Conservation (phyloP, 352 stramenopile species). For the Globisporangium spiculum region DNA sequence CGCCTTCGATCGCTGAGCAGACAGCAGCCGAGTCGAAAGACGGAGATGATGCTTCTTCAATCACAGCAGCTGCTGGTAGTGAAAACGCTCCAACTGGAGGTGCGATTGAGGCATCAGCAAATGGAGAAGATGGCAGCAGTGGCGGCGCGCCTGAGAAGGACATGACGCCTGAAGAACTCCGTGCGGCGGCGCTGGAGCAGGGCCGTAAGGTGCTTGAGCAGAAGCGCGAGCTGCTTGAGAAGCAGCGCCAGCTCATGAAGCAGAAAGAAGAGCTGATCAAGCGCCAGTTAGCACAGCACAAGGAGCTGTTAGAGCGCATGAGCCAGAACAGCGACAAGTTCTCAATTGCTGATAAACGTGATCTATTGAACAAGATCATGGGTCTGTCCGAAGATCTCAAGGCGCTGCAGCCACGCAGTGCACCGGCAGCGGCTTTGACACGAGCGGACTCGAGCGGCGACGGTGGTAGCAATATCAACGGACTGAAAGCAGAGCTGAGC, state of each 20-base stretch:
- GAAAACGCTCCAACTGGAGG: not conserved
- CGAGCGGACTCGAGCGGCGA: constrained; percentile 10
- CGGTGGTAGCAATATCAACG: constrained; percentile 35
- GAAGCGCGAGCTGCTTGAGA: constrained; percentile 85
- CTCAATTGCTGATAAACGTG: constrained; percentile 65
- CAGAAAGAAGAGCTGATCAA: constrained; percentile 83
- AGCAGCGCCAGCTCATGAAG: constrained; percentile 79
- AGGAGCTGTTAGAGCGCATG: constrained; percentile 79
- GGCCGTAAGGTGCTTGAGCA: constrained; percentile 79
- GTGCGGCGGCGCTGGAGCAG: constrained; percentile 70
- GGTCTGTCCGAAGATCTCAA: constrained; percentile 68
- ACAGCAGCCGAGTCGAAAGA: constrained; percentile 32
- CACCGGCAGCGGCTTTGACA: constrained; percentile 4
- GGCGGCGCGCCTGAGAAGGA: constrained; percentile 34
- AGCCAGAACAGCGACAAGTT: constrained; percentile 72
- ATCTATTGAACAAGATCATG: constrained; percentile 85
- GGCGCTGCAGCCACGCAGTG: constrained; percentile 36
- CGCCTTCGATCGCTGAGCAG: constrained; percentile 35
- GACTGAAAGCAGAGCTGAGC: constrained; percentile 64
- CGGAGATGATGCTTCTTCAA: constrained; percentile 21
- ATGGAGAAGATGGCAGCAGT: constrained; percentile 24
- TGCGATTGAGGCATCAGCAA: not conserved
- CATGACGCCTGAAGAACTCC: constrained; percentile 75
- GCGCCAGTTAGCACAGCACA: constrained; percentile 77
- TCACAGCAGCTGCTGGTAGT: not conserved